Conservation (phyloP, 2,329 filamentous ascomycete species). For the Madurella fahalii region DNA sequence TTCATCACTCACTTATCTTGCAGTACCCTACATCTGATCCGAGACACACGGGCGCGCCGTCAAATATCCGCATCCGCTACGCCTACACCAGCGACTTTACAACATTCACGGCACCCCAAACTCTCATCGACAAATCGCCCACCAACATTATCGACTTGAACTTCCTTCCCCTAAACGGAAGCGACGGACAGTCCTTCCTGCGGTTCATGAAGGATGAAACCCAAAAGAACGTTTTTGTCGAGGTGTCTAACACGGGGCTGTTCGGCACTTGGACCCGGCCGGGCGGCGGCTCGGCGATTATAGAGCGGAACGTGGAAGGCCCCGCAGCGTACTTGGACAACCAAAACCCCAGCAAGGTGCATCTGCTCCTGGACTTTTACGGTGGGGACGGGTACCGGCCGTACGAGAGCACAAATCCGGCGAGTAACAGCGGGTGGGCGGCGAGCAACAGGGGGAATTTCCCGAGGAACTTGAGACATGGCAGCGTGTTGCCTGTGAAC, state of each 20-base stretch:
- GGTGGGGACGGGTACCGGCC: conserved; percentile 46
- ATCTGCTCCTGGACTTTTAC: conserved; percentile 49
- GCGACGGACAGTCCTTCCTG: conserved; percentile 37
- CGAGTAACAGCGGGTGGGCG: conserved; percentile 42
- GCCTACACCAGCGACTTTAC: conserved; percentile 53
- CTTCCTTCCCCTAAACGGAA: conserved; percentile 41
- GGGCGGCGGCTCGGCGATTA: conserved; percentile 40
- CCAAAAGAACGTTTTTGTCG: conserved; percentile 48
- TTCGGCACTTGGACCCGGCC: conserved; percentile 50
- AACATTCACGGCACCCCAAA: conserved; percentile 47
- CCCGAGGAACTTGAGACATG: conserved; percentile 48
- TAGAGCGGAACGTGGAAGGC: conserved; percentile 41
- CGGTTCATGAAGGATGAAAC: conserved; percentile 55
- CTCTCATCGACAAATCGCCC: conserved; percentile 46
- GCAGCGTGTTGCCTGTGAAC: conserved; percentile 47
- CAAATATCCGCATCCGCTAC: conserved; percentile 47
- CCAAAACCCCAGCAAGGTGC: conserved; percentile 34
- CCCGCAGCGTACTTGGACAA: conserved; percentile 45
- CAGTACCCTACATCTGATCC: conserved; percentile 46
- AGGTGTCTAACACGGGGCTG: conserved; percentile 44
- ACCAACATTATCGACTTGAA: conserved; percentile 54
- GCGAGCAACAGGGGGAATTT: conserved; percentile 40
- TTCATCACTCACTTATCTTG: neutral
- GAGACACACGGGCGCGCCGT: conserved; percentile 44
- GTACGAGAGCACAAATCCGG: conserved; percentile 42